These are phyloP conservation scores for Pugionium cornutum DNA, from an alignment of 345 rosid genomes.

Conservation along the genomic window DNA sequence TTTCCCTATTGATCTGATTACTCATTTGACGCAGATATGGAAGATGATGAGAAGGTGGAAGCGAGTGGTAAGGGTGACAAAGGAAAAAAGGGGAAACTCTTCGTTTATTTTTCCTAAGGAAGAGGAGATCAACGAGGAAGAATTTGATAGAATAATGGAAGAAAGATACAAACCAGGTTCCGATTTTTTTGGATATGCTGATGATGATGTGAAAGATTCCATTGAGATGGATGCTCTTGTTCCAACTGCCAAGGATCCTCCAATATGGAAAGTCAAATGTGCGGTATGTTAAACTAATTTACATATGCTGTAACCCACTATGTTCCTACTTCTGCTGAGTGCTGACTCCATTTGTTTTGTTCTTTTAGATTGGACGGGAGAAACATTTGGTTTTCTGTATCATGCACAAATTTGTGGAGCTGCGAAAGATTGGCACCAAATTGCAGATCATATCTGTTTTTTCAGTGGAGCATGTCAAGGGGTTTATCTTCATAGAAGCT, in stretches of 20 bases:
- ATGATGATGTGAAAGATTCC: conserved; percentile 56
- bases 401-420: conserved; percentile 90
- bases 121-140: conserved; percentile 76
- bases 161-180: conserved; percentile 66
- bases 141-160: conserved; percentile 82
- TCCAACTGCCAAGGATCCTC: conserved; percentile 62
- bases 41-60: conserved; percentile 49
- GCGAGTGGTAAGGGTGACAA: conserved; percentile 47
- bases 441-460: conserved; percentile 73
- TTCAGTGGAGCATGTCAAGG: conserved; percentile 72
- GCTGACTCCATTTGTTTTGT: conserved; percentile 32
- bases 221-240: conserved; percentile 54
- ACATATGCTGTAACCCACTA: not conserved
- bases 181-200: conserved; percentile 53
- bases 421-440: conserved; percentile 59
- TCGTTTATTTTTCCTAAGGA: conserved; percentile 69
- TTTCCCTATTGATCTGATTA: conserved; percentile 12
- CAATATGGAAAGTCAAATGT: conserved; percentile 92
- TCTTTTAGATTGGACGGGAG: conserved; percentile 76
- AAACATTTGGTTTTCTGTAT: conserved; percentile 77
- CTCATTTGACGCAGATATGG: conserved; percentile 46
- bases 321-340: not conserved
- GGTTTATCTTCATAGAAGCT: conserved; percentile 80
- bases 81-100: conserved; percentile 42
- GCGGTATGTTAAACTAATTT: conserved; percentile 47